phyloP scores from a whole-genome alignment of 2,329 filamentous ascomycete genomes.

The Tolypocladium tropicale region DNA sequence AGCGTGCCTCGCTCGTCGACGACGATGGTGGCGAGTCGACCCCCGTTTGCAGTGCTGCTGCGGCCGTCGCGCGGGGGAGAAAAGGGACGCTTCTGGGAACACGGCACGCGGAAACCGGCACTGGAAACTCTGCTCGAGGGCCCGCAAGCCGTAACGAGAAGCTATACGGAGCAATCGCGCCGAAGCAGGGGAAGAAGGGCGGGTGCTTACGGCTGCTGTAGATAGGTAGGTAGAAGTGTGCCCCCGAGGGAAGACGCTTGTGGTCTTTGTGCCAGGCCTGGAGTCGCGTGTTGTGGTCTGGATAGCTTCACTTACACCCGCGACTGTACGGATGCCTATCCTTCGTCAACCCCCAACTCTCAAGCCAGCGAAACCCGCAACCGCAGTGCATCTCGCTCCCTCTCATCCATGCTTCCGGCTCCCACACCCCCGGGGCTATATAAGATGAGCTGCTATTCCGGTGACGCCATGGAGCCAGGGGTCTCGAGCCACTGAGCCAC shows the following conservation, averaged over 20 bases:
- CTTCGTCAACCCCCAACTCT: neutral
- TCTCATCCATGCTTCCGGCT: neutral
- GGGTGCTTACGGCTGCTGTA: too few relatives aligned
- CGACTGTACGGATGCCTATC: neutral
- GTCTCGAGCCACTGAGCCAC: neutral
- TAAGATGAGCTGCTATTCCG: neutral
- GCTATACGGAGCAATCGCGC: neutral
- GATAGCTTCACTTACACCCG: neutral
- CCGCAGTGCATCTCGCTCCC: neutral
- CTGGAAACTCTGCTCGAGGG: neutral
- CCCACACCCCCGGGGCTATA: neutral
- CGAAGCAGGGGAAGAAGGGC: too few relatives aligned
- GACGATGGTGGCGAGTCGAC: neutral
- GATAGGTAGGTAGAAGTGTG: too few relatives aligned
- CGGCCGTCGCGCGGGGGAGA: too few relatives aligned
- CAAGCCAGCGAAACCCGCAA: too few relatives aligned
- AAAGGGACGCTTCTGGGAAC: neutral
- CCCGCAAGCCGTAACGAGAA: neutral
- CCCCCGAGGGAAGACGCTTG: neutral
- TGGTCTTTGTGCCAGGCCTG: neutral
- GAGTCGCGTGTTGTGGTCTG: neutral
- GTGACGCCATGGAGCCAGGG: slow-evolving; percentile 14
- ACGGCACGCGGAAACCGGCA: neutral
- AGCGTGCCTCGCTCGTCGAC: neutral
- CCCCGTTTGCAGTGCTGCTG: neutral